Base-by-base conservation (phyloP, 78 protist genomes). In the Blattamonas nauphoetae region DNA sequence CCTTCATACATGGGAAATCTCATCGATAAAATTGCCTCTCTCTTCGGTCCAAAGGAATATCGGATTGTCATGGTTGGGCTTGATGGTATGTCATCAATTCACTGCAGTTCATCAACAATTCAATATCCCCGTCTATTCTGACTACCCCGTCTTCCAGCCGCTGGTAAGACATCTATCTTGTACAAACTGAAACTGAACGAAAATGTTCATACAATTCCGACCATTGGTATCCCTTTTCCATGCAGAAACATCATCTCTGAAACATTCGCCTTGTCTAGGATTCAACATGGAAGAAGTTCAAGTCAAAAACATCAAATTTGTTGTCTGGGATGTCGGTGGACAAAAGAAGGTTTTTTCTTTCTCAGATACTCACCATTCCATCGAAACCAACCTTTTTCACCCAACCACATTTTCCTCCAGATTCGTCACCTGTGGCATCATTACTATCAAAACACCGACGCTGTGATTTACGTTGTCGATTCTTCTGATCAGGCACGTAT, bases 241-340 rank as follows among this genome's bases (percentile, higher is more conserved):
- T n/a, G n/a, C n/a, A n/a, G n/a, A n/a, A n/a, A n/a, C n/a, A n/a
- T n/a, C n/a, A n/a, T n/a, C n/a, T n/a, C n/a, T n/a, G n/a, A n/a
- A n/a, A n/a, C n/a, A n/a, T n/a, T n/a, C n/a, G n/a, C n/a, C n/a
- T n/a, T n/a, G n/a, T n/a, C n/a, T n/a, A n/a, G n/a, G n/a, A n/a
- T 46, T 46, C 64, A 46, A 46, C 64, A 5, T 46, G 35, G 64
- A 46, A 46, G 64, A 46, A 6, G 64, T 46, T 46, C 64, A 46
- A 6, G 64, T 5, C 64, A 46, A 5, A 5, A 46, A 46, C 64
- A 46, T 6, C 6, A 5, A 6, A 6, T 46, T 46, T 6, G 35
- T 21, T 5, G 64, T 46, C 6, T 46, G 64, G 64, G 88, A 86
- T 45, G 42, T 86, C 45, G 88, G 88, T 46, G 88, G 88, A 3